Conservation (phyloP, 768 basidiomycete genomes). For the Auricularia sp. region DNA sequence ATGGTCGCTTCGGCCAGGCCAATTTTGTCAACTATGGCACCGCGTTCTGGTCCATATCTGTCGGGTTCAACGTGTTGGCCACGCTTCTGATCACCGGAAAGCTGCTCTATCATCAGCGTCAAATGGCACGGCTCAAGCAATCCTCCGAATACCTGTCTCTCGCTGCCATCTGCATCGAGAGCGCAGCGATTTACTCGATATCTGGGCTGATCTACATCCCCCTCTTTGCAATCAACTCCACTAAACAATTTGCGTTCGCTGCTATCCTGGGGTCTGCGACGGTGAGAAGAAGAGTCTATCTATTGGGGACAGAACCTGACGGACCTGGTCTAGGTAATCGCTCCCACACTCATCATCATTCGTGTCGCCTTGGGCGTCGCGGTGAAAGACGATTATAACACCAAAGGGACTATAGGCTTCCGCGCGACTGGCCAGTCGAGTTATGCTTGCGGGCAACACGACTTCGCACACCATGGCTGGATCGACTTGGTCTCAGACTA, state of each 20-base stretch:
- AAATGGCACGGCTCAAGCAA: constrained; percentile 16
- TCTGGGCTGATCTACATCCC: constrained; percentile 23
- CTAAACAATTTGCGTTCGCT: neutral
- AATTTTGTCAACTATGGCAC: neutral
- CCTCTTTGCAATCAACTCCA: constrained; percentile 15
- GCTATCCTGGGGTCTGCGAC: neutral
- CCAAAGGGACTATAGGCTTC: too few relatives aligned
- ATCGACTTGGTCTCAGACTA: too few relatives aligned
- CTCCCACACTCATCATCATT: neutral
- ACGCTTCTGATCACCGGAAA: constrained; percentile 26
- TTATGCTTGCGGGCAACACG: too few relatives aligned
- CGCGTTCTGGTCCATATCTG: constrained; percentile 11
- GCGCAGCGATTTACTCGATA: constrained; percentile 20
- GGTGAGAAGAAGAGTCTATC: neutral
- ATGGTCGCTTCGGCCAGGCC: neutral
- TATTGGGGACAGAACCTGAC: too few relatives aligned
- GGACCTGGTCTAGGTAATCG: neutral
- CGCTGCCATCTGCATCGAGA: constrained; percentile 25
- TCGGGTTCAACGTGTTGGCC: constrained; percentile 24
- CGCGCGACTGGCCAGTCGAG: too few relatives aligned
- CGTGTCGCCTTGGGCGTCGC: neutral
- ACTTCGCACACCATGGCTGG: too few relatives aligned
- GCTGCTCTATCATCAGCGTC: constrained; percentile 6
- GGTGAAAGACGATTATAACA: neutral
- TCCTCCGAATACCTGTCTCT: neutral